Evolutionary conservation across 2,329 filamentous ascomycete species (phyloP), one percentile per base, ranked within the genome.

Genomic region (Chrysoporthe cubensis): DNA sequence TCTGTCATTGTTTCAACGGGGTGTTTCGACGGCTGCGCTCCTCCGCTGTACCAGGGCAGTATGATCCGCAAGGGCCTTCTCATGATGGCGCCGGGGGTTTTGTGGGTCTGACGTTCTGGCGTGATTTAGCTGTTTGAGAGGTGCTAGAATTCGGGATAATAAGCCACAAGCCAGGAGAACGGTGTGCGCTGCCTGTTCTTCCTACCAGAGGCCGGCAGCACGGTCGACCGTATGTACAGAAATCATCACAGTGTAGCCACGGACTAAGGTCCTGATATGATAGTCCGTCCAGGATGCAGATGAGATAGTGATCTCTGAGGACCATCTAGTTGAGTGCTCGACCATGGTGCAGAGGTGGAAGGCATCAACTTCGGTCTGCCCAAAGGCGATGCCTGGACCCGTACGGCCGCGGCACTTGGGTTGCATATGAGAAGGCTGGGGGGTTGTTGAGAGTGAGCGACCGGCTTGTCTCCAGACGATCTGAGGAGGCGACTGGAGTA

Each of bases 11-110:
- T 48, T 58, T 59, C 52, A 59, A 50, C 43, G 52, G 40, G 18
- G 54, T 65, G 52, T 50, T 65, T 65, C 52, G 62, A 42, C 26
- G 54, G 18, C 11, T 44, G 54, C 5, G 52, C 21, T 40, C 48
- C 54, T 48, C 62, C 43, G 43, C 32, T 58, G 42, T 26, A 32
- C 42, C 54, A 46, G n/a, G 11, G 32, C 32, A 52, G 60, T 52
- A n/a, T 50, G 34, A 44, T 43, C 14, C 21, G 26, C 60, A 37
- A 52, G 11, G 32, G 50, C 50, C 32, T 42, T 57, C 34, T 37
- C 54, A 57, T 57, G 54, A 57, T 57, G 34, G 54, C 16, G 54
- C 37, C 54, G 16, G 54, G 54, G 8, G 34, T 37, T 18, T 40
- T 16, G 54, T 40, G 54, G 54, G 54, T 57, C 54, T 57, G 8